Conservation (phyloP, 2,329 filamentous ascomycete species). For the Colletotrichum lentis region DNA sequence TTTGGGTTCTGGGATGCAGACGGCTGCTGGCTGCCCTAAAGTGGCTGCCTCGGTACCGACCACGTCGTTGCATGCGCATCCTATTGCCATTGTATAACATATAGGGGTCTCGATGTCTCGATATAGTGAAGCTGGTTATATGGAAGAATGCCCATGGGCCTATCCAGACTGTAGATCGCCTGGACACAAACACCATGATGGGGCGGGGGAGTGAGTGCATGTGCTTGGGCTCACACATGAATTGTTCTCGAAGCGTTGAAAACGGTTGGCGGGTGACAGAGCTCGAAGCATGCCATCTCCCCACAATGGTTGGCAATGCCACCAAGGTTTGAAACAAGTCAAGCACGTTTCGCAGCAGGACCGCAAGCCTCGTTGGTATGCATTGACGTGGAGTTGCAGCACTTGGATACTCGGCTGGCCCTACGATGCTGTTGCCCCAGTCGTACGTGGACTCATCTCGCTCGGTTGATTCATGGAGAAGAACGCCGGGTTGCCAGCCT, state of each 20-base stretch:
- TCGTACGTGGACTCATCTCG: neutral
- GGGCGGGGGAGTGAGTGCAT: constrained; percentile 1
- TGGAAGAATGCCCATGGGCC: no score
- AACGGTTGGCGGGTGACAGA: neutral
- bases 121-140: no score
- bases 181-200: neutral
- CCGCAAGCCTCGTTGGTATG: constrained; percentile 13
- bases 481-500: neutral
- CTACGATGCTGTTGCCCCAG: constrained; percentile 6
- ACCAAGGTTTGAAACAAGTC: constrained; percentile 28
- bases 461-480: constrained; percentile 11
- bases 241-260: constrained; percentile 18
- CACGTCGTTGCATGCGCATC: neutral
- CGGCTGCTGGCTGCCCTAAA: no score
- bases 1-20: neutral
- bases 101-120: no score
- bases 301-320: neutral
- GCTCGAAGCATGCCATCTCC: neutral
- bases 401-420: constrained; percentile 5
- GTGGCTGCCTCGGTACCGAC: neutral
- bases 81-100: no score
- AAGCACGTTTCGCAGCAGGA: constrained; percentile 26
- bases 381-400: constrained; percentile 24
- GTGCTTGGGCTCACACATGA: constrained; percentile 16
- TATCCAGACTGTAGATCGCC: no score